A percentile compares a stretch with the other conserved stretches of the same genome.
Conservation (phyloP, 2,329 filamentous ascomycete species). For the Fusarium denticulatum region DNA sequence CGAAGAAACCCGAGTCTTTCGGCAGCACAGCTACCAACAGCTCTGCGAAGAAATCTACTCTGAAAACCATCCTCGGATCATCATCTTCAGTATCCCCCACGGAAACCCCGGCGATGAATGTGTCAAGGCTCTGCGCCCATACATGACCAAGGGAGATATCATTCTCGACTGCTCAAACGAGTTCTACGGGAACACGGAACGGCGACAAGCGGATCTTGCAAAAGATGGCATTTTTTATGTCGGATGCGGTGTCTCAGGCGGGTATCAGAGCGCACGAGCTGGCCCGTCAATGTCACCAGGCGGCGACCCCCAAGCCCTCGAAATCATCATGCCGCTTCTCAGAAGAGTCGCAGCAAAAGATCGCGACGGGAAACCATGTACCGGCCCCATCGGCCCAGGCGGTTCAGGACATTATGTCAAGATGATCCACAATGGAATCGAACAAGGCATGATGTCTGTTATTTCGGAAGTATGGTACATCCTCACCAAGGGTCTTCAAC, state of each 20-base stretch:
- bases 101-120: background rate
- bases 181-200: conserved; percentile 8
- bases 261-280: background rate
- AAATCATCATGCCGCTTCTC: background rate
- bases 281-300: background rate
- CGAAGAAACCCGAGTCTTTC: background rate
- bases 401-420: background rate
- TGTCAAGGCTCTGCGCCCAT: background rate
- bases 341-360: background rate
- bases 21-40: background rate
- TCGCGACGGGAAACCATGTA: fast-evolving
- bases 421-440: background rate
- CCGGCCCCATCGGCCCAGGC: background rate
- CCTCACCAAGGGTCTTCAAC: background rate
- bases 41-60: background rate
- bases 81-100: background rate
- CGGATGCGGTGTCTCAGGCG: background rate
- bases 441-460: conserved; percentile 1
- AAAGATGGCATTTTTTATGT: background rate
- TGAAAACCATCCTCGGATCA: background rate
- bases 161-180: conserved; percentile 7
- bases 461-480: conserved; percentile 3
- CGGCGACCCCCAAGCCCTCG: background rate
- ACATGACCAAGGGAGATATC: background rate
- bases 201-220: background rate